Evolutionary conservation across 2,329 filamentous ascomycete species (phyloP).

Genomic region (Colletotrichum lini): DNA sequence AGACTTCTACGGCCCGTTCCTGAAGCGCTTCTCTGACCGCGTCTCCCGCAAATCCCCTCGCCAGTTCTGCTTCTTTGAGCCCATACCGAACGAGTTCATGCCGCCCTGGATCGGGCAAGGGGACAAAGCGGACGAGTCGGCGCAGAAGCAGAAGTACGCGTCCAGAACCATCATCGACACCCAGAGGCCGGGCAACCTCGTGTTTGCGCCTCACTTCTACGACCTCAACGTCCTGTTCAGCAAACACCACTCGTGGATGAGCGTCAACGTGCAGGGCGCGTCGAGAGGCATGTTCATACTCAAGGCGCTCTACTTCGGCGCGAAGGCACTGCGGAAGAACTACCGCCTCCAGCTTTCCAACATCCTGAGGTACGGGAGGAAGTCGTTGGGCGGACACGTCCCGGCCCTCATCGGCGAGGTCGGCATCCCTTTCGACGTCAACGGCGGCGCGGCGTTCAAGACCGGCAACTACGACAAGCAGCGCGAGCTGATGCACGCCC

Average conservation of each 20-base stretch:
- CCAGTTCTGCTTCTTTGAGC: conserved; percentile 56
- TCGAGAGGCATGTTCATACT: conserved; percentile 57
- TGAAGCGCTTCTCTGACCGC: conserved; percentile 53
- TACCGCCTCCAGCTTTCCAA: conserved; percentile 56
- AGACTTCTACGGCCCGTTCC: conserved; percentile 59
- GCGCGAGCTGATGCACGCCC: conserved; percentile 56
- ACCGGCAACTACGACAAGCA: conserved; percentile 57
- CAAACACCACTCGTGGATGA: conserved; percentile 54
- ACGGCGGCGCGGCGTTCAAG: conserved; percentile 52
- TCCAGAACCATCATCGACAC: conserved; percentile 48
- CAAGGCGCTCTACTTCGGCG: conserved; percentile 57
- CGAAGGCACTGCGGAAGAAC: conserved; percentile 54
- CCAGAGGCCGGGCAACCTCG: conserved; percentile 51
- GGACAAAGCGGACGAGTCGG: background rate
- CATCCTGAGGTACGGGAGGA: conserved; percentile 51
- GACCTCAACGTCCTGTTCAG: conserved; percentile 58
- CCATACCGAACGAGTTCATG: conserved; percentile 59
- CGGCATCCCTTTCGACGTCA: conserved; percentile 59
- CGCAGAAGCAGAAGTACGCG: conserved; percentile 46
- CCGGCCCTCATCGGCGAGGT: conserved; percentile 58
- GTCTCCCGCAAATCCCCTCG: conserved; percentile 49
- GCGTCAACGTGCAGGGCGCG: conserved; percentile 58
- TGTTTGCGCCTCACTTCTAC: conserved; percentile 60
- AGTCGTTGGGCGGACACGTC: conserved; percentile 50
- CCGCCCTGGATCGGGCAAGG: conserved; percentile 52